Evolutionary conservation across 495 filamentous ascomycete genomes (phyloP).

Genomic region (Xylaria acuta): DNA sequence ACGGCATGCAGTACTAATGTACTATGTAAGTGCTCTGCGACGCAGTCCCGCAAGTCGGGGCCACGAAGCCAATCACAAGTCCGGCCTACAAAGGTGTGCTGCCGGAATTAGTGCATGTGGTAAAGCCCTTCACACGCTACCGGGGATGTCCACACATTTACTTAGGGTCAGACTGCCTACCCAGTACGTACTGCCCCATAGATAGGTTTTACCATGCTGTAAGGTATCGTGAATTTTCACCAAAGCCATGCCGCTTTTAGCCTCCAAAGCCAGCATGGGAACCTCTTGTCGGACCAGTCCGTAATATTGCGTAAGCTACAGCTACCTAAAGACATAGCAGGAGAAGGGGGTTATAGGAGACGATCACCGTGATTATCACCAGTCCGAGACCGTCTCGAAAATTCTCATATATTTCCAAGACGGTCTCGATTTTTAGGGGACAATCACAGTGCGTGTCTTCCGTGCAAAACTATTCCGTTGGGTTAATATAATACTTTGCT

Average conservation of each 20-base stretch:
- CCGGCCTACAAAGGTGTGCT: not conserved
- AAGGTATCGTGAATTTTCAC: not conserved
- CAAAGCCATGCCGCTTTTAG: not conserved
- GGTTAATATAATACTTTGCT: too few species aligned
- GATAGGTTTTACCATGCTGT: not conserved
- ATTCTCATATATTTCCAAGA: too few species aligned
- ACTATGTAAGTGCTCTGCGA: not conserved
- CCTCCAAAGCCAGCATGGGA: not conserved
- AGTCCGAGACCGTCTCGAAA: too few species aligned
- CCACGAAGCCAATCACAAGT: constrained; percentile 5
- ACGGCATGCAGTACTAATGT: not conserved
- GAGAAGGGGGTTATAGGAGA: too few species aligned
- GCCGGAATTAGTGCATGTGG: constrained; percentile 21
- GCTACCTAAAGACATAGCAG: not conserved
- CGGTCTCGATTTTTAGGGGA: too few species aligned
- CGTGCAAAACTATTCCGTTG: too few species aligned
- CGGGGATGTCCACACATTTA: constrained; percentile 8
- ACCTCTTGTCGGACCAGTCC: not conserved
- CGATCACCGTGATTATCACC: too few species aligned
- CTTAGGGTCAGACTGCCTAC: not conserved
- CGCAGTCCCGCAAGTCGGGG: not conserved
- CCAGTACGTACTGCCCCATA: constrained; percentile 9
- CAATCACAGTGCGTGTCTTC: too few species aligned
- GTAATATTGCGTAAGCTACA: not conserved
- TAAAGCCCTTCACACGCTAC: constrained; percentile 11